Evolutionary conservation across 2,329 filamentous ascomycete species (phyloP).

Genomic region (Ophiostoma sp.): DNA sequence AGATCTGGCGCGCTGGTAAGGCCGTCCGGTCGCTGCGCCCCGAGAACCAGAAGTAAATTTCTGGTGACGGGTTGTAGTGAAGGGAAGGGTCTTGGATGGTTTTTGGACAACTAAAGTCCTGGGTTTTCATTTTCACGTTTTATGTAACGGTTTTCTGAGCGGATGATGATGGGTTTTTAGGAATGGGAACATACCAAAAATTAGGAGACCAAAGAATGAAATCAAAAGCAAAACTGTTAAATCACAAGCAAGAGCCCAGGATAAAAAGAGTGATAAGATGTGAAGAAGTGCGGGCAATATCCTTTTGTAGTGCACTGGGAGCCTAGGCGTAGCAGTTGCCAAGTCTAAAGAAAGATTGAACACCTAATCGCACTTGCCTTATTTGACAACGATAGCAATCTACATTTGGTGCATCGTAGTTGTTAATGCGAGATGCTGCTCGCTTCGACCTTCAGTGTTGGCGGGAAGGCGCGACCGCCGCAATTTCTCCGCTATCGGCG

Average conservation of each 20-base stretch:
- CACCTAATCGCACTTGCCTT: not conserved
- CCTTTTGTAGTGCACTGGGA: not conserved
- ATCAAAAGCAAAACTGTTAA: slow-evolving; percentile 3
- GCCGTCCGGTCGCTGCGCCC: slow-evolving; percentile 86
- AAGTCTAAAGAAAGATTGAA: not conserved
- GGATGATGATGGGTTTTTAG: slow-evolving; percentile 23
- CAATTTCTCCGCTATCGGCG: slow-evolving; percentile 20
- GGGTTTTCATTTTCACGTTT: slow-evolving; percentile 7
- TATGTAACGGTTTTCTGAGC: slow-evolving; percentile 15
- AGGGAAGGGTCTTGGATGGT: not conserved
- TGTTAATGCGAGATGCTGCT: not conserved
- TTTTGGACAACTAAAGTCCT: not conserved
- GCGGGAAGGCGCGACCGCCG: not conserved
- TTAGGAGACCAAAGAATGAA: slow-evolving; percentile 11
- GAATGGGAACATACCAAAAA: slow-evolving; percentile 18
- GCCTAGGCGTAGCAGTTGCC: too few relatives aligned
- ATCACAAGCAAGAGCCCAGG: not conserved
- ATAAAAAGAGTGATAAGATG: not conserved
- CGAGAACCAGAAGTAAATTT: slow-evolving; percentile 75
- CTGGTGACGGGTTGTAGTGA: not conserved
- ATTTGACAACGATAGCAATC: not conserved
- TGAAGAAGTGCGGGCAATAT: not conserved
- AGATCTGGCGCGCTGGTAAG: slow-evolving; percentile 99
- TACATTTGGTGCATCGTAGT: not conserved
- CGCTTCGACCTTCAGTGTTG: slow-evolving; percentile 8